Evolutionary conservation across 345 rosid genomes (phyloP), one percentile per base, ranked within the genome.

Genomic region (Sisymbrium altissimum): DNA sequence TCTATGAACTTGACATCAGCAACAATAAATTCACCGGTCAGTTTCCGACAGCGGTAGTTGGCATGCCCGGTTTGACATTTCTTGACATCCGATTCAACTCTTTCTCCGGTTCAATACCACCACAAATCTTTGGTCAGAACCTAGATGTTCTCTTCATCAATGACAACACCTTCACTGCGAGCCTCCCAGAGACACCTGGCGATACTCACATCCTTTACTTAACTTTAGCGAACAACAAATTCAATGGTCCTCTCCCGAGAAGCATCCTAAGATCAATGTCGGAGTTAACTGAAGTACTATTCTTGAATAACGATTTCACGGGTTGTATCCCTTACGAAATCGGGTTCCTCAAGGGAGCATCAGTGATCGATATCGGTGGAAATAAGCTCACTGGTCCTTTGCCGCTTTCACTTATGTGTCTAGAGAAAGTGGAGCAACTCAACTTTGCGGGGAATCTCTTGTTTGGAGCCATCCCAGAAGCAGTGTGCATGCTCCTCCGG

Each of bases 1-100:
- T 93, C 61, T 93, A 90, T 72, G 98, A 93, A 81, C 82, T 93
- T 18, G 98, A 93, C 76, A 78, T 90, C 27, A 93, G 97, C 54
- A 90, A 88, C 84, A 93, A 93, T 76, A 72, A 44, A 18, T 83
- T 90, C 71, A 77, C 93, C 4, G 98, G 98, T 29, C 85, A 84
- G 21, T 93, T 93, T 74, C 98, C 97, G 0, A 23, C 75, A 0
- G 88, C 81, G 0, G 84, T 90, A 41, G 78, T 93, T 17, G 81
- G 81, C 25, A 86, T 87, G 89, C 59, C 74, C 3, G 68, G 82
- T 1, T 64, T 93, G 17, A 74, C 82, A n/a, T 93, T 86, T 78
- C 75, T 93, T 64, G 97, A 93, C 68, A 80, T 93, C 39, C 81
- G 98, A 21, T 93, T 87, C 76, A 90, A 93, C 57, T 73, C 59